Evolutionary conservation across 2,329 filamentous ascomycete species (phyloP).

Genomic region (Exophiala aquamarina): DNA sequence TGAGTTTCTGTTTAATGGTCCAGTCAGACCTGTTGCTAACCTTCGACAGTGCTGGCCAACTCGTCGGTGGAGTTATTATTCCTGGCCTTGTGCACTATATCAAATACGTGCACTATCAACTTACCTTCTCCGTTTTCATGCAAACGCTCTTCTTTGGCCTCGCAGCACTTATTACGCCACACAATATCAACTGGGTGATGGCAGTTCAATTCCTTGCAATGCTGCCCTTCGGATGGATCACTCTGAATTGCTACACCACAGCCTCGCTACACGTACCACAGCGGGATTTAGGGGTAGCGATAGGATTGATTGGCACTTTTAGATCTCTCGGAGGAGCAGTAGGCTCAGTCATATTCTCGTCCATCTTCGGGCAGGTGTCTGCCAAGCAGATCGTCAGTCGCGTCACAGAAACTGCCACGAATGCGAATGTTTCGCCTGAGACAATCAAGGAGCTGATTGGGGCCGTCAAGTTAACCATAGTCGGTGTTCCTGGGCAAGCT

Average conservation of each 20-base stretch:
- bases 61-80: conserved; percentile 20
- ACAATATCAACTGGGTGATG: conserved; percentile 23
- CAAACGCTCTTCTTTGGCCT: conserved; percentile 21
- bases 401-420: conserved; percentile 8
- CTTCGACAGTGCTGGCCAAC: conserved; percentile 16
- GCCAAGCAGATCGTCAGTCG: conserved; percentile 12
- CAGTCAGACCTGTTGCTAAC: neutral
- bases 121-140: conserved; percentile 22
- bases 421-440: conserved; percentile 7
- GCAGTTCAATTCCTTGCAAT: conserved; percentile 21
- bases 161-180: conserved; percentile 18
- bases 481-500: conserved; percentile 19
- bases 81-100: conserved; percentile 19
- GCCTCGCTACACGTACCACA: conserved; percentile 21
- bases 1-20: conserved; percentile 8
- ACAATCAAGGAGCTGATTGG: conserved; percentile 19
- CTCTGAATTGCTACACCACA: conserved; percentile 19
- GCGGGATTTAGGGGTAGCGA: conserved; percentile 18
- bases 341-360: conserved; percentile 20
- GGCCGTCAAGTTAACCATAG: conserved; percentile 15
- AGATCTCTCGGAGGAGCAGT: conserved; percentile 18
- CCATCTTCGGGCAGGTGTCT: conserved; percentile 18
- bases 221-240: conserved; percentile 22
- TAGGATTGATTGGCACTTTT: conserved; percentile 21
- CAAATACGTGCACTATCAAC: conserved; percentile 19